Percentiles rank a stretch among this genome's conserved stretches.
These are phyloP conservation scores for Ascoidea tarda DNA, from an alignment of 805 yeast species.

Conservation along the genomic window DNA sequence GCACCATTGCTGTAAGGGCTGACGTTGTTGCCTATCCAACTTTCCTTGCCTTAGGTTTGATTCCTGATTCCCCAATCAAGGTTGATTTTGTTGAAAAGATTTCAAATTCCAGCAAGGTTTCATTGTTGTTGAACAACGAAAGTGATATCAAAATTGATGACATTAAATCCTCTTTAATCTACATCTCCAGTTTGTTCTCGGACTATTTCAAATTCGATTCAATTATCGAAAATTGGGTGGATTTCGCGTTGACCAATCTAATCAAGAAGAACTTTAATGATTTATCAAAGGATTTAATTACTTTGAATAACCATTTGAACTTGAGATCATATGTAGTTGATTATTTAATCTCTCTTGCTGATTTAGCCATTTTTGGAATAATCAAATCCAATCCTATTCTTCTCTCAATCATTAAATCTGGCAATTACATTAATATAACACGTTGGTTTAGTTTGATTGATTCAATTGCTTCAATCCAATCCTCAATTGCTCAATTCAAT, in stretches of 20 bases:
- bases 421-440: slow-evolving; percentile 70
- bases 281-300: slow-evolving; percentile 62
- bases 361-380: slow-evolving; percentile 86
- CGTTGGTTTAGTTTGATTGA: slow-evolving; percentile 87
- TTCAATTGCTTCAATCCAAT: slow-evolving; percentile 22
- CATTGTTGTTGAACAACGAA: slow-evolving; percentile 27
- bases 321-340: slow-evolving; percentile 72
- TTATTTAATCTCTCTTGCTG: slow-evolving; percentile 56
- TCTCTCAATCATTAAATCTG: slow-evolving; percentile 80
- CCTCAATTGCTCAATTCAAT: not conserved
- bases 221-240: slow-evolving; percentile 46
- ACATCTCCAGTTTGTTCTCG: slow-evolving; percentile 40
- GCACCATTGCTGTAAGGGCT: not conserved
- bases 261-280: slow-evolving; percentile 81
- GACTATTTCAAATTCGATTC: slow-evolving; percentile 19
- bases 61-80: slow-evolving; percentile 30
- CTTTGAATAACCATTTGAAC: slow-evolving; percentile 71
- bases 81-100: slow-evolving; percentile 40
- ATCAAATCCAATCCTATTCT: slow-evolving; percentile 86
- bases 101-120: slow-evolving; percentile 24
- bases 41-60: not conserved
- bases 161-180: slow-evolving; percentile 30
- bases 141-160: slow-evolving; percentile 28
- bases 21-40: not conserved
- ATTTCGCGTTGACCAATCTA: slow-evolving; percentile 52